A percentile compares a stretch with the other conserved stretches of the same genome.
phyloP scores from a whole-genome alignment of 192 early-diverging fungal genomes.

The Rhizophlyctis rosea region DNA sequence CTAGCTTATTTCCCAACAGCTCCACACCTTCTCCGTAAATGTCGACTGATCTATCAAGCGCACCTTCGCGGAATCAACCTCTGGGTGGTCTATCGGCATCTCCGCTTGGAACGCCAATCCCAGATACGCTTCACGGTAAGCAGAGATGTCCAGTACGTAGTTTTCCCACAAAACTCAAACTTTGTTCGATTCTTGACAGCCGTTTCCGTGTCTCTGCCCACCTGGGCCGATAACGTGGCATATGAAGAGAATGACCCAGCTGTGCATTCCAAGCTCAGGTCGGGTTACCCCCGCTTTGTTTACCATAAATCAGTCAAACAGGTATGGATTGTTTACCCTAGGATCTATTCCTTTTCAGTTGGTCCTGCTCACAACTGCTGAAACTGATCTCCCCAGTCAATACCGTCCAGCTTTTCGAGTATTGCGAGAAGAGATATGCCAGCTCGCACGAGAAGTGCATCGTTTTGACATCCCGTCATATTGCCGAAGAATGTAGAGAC shows the following conservation, averaged over 20 bases:
- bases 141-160: not conserved
- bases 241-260: conserved; percentile 85
- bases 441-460: conserved; percentile 64
- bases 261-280: conserved; percentile 67
- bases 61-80: too few relatives aligned
- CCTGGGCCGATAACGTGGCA: conserved; percentile 84
- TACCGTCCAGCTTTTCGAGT: conserved; percentile 29
- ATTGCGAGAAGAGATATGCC: conserved; percentile 43
- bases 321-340: conserved; percentile 36
- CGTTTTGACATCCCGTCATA: conserved; percentile 68
- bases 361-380: conserved; percentile 8
- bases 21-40: too few relatives aligned
- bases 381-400: conserved; percentile 3
- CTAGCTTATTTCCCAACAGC: too few relatives aligned
- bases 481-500: conserved; percentile 63
- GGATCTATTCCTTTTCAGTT: not conserved
- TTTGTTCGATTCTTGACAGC: conserved; percentile 38
- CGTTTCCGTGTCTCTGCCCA: conserved; percentile 88
- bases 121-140: conserved; percentile 13
- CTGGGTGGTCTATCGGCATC: not conserved
- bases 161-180: not conserved
- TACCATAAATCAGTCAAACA: conserved; percentile 67
- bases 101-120: conserved; percentile 13
- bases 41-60: too few relatives aligned
- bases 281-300: conserved; percentile 95